A percentile compares a stretch with the other conserved stretches of the same genome.
phyloP scores from a whole-genome alignment of 2,329 filamentous ascomycete species.

The Ophiostoma novo-ulmi region DNA sequence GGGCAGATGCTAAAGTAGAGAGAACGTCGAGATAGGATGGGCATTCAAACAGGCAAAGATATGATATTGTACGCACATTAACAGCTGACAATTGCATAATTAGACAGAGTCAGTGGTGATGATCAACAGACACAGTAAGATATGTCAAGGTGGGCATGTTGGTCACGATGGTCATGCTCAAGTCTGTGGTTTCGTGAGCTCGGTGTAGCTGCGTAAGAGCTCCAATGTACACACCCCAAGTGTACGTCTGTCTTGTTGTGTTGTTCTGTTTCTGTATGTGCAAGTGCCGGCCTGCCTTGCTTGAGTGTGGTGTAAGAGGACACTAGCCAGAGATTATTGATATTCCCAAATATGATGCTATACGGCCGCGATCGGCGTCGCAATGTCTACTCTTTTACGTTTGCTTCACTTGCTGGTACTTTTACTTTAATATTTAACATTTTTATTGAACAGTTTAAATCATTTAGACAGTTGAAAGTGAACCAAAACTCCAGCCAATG shows the following conservation, averaged over 20 bases:
- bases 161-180: background rate
- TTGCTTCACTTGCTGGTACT: background rate
- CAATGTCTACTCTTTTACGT: background rate
- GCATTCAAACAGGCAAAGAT: background rate
- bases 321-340: background rate
- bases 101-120: background rate
- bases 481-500: conserved; percentile 10
- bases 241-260: background rate
- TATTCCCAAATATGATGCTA: background rate
- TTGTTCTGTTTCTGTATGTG: background rate
- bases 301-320: background rate
- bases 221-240: no score
- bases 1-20: background rate
- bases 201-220: background rate
- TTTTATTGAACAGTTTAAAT: background rate
- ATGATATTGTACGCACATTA: background rate
- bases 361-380: background rate
- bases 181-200: background rate
- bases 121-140: background rate
- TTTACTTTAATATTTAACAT: background rate
- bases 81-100: background rate
- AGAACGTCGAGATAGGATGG: background rate
- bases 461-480: background rate
- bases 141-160: background rate
- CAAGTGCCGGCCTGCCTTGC: background rate